A percentile compares a stretch with the other conserved stretches of the same genome.
Evolutionary conservation across 2,329 filamentous ascomycete species (phyloP).

Genomic region (Apiospora saccharicola): DNA sequence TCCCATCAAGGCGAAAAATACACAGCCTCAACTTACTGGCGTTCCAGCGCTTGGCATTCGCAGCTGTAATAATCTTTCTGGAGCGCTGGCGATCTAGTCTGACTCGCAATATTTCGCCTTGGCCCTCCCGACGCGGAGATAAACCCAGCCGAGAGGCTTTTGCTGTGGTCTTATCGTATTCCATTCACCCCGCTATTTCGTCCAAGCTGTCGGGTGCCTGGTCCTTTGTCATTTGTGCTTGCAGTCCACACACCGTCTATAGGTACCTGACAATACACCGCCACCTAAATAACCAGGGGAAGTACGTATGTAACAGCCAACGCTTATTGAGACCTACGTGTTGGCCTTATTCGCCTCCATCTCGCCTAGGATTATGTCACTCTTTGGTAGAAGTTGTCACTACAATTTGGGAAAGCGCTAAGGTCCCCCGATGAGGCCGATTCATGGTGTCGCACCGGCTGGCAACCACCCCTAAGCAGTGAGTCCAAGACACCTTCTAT

Average conservation of each 20-base stretch:
- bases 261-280: constrained; percentile 4
- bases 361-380: background rate
- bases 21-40: constrained; percentile 18
- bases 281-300: background rate
- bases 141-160: background rate
- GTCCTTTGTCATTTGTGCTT: background rate
- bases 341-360: background rate
- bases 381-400: background rate
- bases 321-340: background rate
- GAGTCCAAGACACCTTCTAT: constrained; percentile 5
- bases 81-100: background rate
- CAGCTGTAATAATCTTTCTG: background rate
- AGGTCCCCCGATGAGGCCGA: background rate
- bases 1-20: background rate
- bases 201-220: background rate
- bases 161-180: background rate
- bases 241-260: background rate
- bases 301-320: background rate
- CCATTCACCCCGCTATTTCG: background rate
- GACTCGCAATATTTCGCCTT: background rate
- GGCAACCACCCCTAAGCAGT: background rate
- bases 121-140: background rate
- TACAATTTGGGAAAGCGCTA: background rate
- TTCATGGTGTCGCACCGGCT: background rate
- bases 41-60: constrained; percentile 5